A percentile compares a stretch with the other conserved stretches of the same genome.
phyloP scores from a whole-genome alignment of 768 basidiomycete genomes.

The Ephemerocybe angulata region DNA sequence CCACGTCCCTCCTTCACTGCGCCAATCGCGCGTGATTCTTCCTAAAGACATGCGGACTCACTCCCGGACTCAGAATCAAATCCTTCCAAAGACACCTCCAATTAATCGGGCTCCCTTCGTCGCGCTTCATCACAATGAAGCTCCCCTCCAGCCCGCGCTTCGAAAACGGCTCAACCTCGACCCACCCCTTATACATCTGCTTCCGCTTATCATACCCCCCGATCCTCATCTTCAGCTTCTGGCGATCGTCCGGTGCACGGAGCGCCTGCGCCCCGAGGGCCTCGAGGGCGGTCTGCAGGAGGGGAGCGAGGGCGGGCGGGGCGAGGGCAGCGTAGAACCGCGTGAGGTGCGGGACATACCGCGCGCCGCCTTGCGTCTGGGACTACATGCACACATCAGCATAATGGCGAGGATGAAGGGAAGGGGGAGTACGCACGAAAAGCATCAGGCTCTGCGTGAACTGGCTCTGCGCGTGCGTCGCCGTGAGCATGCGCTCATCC shows the following conservation, averaged over 20 bases:
- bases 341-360: conserved; percentile 73
- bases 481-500: conserved; percentile 46
- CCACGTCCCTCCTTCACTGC: no score
- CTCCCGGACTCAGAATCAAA: conserved; percentile 44
- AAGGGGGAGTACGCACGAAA: conserved; percentile 56
- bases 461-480: conserved; percentile 55
- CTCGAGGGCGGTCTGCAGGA: conserved; percentile 51
- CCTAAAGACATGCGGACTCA: conserved; percentile 58
- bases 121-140: conserved; percentile 68
- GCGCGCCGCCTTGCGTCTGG: conserved; percentile 72
- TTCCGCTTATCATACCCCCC: conserved; percentile 67
- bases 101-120: conserved; percentile 68
- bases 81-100: conserved; percentile 69
- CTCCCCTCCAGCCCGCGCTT: conserved; percentile 48
- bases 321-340: conserved; percentile 70
- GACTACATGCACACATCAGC: conserved; percentile 47
- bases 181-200: conserved; percentile 68
- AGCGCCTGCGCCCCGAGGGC: background rate
- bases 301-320: conserved; percentile 48
- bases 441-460: conserved; percentile 80
- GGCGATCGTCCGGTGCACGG: background rate
- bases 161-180: conserved; percentile 62
- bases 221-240: conserved; percentile 47
- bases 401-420: background rate
- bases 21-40: conserved; percentile 18